Evolutionary conservation across 1,284 basidiomycete genomes (phyloP), one percentile per base, ranked within the genome.

Genomic region (Malassezia brasiliensis): DNA sequence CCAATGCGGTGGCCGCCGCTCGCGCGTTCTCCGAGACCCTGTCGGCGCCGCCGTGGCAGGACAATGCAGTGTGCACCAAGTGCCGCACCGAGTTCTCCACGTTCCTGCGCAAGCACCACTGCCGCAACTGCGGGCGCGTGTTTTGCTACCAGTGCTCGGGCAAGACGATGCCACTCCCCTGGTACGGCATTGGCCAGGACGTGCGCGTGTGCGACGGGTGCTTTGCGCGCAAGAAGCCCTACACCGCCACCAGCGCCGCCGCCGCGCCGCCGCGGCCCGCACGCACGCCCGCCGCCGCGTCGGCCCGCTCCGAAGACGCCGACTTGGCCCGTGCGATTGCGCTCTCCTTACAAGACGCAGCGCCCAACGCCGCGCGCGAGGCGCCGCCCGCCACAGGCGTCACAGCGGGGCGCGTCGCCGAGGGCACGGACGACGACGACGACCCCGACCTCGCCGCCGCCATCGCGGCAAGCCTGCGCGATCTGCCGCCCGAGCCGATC

Each of bases 61-160:
- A 98, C 74, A 89, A 89, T 1, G 87, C 93, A 32, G 85, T 91
- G 12, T 99, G 94, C 76, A 83, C 94, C 64, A 83, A 90, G 22
- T 99, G 94, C 76, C 83, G 94, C 19, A 85, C 87, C 0, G 76
- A 87, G 0, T 99, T 99, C 77, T 85, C 85, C 1, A 93, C 96
- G 68, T 96, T 91, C 38, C 96, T 96, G 72, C 83, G 94, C 56
- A 96, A 96, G 75, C 94, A 98, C 72, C 94, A 99, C 75, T 99
- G 94, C 75, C 83, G 94, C 8, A 96, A 96, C 76, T 99, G 94
- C 76, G 94, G 94, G 9, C 85, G 87, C 68, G 89, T 98, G 17
- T 98, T 96, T 71, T 91, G 96, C 76, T 89, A 93, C 59, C 81
- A 84, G 51, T 99, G 94, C 76, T 91, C 90, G 0, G 85, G 86